Evolutionary conservation across 2,329 filamentous ascomycete genomes (phyloP), one percentile per base, ranked within the genome.

Genomic region (Fusarium sp.): DNA sequence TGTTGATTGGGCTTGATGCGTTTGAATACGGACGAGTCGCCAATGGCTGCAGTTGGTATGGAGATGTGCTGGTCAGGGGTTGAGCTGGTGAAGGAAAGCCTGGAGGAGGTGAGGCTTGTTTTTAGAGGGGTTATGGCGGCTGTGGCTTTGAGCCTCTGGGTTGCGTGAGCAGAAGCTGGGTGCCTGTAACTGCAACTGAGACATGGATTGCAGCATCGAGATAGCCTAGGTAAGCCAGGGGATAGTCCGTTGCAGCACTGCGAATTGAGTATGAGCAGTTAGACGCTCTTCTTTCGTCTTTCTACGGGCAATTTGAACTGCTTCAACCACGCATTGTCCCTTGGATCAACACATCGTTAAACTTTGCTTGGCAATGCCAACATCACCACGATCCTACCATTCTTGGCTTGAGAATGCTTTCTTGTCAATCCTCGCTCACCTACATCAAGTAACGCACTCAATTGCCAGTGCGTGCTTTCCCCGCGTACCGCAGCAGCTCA

Each of bases 21-120:
- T 59, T 58, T 59, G 69, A 60, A 66, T 62, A 64, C 47, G 60
- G 38, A 67, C 25, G 52, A 27, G 56, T 68, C 54, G 54, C 64
- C 68, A 71, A 71, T 71, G 69, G 54, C 38, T 60, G 68, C n/a
- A 65, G 59, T 25, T 54, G 54, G 66, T 65, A 65, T 65, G 67
- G 68, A 45, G 71, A 63, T 63, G 57, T 50, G n/a, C 61, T 69
- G 37, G 60, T 75, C 65, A 72, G 65, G 72, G 72, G 72, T 66
- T 47, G 47, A 65, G 64, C 14, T 59, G 58, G 61, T 59, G 70
- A 65, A 35, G 56, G 57, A 33, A 25, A n/a, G 43, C 12, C 27
- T 15, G 17, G 30, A 58, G 33, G 30, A 74, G 71, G 62, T 69
- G 71, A 74, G 71, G 62, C 68, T 72, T 72, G 59, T 69, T 63